A percentile compares a stretch with the other conserved stretches of the same genome.
Conservation (phyloP, 2,329 filamentous ascomycete genomes). For the Fusarium drepaniforme region DNA sequence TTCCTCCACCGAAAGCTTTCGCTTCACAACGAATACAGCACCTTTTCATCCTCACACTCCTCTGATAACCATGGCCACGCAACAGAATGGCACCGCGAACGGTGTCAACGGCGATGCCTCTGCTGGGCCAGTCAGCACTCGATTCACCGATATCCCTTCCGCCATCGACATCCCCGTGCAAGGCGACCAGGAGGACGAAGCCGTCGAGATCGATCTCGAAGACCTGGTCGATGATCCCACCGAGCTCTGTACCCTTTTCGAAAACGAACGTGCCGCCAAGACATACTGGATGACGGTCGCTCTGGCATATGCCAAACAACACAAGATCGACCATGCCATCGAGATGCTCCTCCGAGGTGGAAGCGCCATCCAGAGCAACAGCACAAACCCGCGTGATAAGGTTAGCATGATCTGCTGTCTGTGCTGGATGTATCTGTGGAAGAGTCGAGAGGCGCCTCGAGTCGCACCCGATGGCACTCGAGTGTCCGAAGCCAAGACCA, state of each 20-base stretch:
- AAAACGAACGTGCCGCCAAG: slow-evolving; percentile 92
- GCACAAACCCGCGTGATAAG: slow-evolving; percentile 82
- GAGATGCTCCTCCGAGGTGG: slow-evolving; percentile 81
- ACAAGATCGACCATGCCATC: slow-evolving; percentile 87
- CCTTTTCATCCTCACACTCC: slow-evolving; percentile 12
- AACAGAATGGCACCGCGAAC: slow-evolving; percentile 59
- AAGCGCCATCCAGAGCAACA: slow-evolving; percentile 76
- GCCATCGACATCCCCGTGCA: slow-evolving; percentile 76
- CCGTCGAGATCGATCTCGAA: slow-evolving; percentile 92
- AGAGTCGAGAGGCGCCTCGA: slow-evolving; percentile 83
- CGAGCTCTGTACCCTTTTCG: slow-evolving; percentile 93
- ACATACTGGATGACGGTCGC: slow-evolving; percentile 99
- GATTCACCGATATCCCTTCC: slow-evolving; percentile 74
- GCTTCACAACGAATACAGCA: slow-evolving; percentile 23
- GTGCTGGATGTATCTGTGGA: slow-evolving; percentile 92
- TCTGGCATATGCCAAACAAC: slow-evolving; percentile 95
- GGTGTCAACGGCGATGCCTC: slow-evolving; percentile 56
- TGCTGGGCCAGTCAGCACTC: slow-evolving; percentile 60
- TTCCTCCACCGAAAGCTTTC: slow-evolving; percentile 35
- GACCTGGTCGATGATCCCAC: slow-evolving; percentile 93
- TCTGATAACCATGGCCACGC: slow-evolving; percentile 52
- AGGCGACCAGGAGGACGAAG: slow-evolving; percentile 74
- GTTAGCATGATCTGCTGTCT: slow-evolving; percentile 86
- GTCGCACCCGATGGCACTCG: slow-evolving; percentile 71
- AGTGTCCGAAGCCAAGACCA: slow-evolving; percentile 83